These are phyloP conservation scores for Trichosanthes cucumerina DNA, from an alignment of 306 rosid genomes.

Conservation along the genomic window DNA sequence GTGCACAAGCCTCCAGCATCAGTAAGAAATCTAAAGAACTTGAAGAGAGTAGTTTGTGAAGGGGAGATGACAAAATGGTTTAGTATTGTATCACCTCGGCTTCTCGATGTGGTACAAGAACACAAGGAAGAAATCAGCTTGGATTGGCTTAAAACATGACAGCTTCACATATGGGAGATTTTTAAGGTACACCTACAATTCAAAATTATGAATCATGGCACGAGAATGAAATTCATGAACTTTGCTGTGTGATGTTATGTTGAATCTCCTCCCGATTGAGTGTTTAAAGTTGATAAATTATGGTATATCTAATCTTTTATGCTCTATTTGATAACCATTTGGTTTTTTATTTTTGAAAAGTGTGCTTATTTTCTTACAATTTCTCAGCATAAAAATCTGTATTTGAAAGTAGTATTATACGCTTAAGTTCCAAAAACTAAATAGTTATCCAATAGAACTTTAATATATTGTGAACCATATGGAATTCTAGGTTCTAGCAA, in stretches of 20 bases:
- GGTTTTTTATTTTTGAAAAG: no score
- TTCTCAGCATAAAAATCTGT: no score
- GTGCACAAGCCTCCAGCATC: constrained; percentile 25
- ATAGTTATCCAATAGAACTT: no score
- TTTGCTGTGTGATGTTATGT: no score
- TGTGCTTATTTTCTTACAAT: no score
- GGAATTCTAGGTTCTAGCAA: constrained; percentile 90
- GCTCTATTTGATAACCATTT: no score
- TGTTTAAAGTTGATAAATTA: background rate
- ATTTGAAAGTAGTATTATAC: no score
- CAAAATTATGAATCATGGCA: background rate
- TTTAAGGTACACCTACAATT: constrained; percentile 4
- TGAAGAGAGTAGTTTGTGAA: background rate
- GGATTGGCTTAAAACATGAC: background rate
- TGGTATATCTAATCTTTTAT: background rate
- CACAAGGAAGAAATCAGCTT: background rate
- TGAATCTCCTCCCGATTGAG: background rate
- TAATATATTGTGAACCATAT: constrained; percentile 12
- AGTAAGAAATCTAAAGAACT: background rate
- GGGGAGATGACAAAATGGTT: background rate
- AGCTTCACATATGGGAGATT: background rate
- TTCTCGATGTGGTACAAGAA: background rate
- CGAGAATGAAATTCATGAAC: no score
- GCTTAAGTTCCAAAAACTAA: no score
- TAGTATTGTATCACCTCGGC: background rate